These are phyloP conservation scores for Letharia columbiana DNA, from an alignment of 495 filamentous ascomycete species.

Conservation along the genomic window DNA sequence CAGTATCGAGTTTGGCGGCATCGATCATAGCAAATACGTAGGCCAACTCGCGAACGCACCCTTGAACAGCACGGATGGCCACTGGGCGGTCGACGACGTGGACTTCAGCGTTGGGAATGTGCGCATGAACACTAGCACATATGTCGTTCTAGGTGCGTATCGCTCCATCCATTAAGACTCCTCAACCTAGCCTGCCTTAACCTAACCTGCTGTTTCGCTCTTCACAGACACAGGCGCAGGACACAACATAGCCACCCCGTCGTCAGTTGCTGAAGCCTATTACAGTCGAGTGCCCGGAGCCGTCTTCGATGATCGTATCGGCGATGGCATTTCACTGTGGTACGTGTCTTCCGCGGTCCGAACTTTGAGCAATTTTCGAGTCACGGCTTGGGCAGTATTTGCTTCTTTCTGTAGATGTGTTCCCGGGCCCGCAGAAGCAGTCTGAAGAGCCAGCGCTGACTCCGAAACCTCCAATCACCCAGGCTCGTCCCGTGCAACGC, in stretches of 20 bases:
- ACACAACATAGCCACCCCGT: background rate
- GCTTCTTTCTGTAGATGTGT: no score
- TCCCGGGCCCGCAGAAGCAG: background rate
- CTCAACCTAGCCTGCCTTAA: background rate
- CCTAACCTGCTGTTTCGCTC: background rate
- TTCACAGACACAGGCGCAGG: slow-evolving; percentile 2
- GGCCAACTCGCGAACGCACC: background rate
- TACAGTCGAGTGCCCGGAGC: background rate
- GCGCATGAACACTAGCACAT: background rate
- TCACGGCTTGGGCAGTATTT: background rate
- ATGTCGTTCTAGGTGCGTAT: background rate
- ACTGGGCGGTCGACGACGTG: background rate
- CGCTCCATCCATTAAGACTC: background rate
- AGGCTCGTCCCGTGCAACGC: slow-evolving; percentile 4
- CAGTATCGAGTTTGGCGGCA: background rate
- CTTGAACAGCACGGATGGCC: background rate
- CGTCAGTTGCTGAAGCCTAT: background rate
- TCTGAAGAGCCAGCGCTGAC: background rate
- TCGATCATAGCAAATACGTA: background rate
- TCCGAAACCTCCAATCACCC: background rate
- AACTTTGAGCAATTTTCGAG: background rate
- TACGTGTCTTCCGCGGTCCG: background rate
- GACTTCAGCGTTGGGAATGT: background rate
- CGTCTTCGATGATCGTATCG: background rate
- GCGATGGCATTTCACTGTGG: background rate